Percentiles rank a stretch among this genome's conserved stretches.
Evolutionary conservation across 805 yeast species (phyloP).

Genomic region (Vanderwaltozyma yarrowii): DNA sequence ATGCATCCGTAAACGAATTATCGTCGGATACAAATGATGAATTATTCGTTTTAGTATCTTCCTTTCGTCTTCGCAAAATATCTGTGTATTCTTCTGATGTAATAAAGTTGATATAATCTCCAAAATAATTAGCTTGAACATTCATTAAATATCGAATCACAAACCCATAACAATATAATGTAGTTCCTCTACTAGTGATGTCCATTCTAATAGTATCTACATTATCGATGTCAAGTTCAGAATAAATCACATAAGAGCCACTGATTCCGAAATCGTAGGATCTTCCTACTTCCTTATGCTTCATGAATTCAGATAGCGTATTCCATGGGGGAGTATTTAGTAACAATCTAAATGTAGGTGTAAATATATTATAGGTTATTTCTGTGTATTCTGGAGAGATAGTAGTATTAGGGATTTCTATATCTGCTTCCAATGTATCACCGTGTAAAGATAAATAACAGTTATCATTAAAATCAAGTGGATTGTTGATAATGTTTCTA

Average conservation of each 20-base stretch:
- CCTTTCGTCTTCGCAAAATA: background rate
- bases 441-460: conserved; percentile 69
- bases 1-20: background rate
- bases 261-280: conserved; percentile 48
- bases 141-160: conserved; percentile 64
- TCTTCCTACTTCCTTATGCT: conserved; percentile 53
- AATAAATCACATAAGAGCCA: conserved; percentile 58
- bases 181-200: conserved; percentile 55
- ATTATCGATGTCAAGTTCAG: conserved; percentile 50
- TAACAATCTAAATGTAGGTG: conserved; percentile 51
- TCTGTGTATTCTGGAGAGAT: conserved; percentile 43
- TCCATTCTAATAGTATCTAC: conserved; percentile 61
- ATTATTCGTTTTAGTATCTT: background rate
- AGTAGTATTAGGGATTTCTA: conserved; percentile 50
- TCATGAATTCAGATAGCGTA: conserved; percentile 63
- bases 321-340: conserved; percentile 89
- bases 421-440: conserved; percentile 35
- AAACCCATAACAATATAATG: conserved; percentile 69
- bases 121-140: conserved; percentile 82
- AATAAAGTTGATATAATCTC: conserved; percentile 70
- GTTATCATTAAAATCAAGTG: conserved; percentile 75
- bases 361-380: conserved; percentile 39
- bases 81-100: conserved; percentile 73
- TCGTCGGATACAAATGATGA: background rate
- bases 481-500: conserved; percentile 78